Percentiles rank a stretch among this genome's conserved stretches.
These are phyloP conservation scores for Blastobotrys indianensis DNA, from an alignment of 1,139 yeast genomes.

Conservation along the genomic window DNA sequence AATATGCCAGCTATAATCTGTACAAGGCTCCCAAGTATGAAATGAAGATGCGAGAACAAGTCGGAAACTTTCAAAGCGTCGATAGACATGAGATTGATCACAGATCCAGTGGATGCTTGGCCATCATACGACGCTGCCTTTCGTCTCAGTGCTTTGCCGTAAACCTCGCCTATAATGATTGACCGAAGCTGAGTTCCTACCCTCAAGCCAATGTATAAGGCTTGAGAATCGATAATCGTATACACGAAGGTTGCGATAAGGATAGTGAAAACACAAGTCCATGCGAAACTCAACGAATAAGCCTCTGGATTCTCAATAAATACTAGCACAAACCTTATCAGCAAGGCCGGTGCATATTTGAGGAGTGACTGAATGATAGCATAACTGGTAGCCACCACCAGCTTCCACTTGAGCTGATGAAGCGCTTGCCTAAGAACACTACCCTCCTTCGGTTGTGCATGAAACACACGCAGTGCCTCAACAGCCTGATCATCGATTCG, in stretches of 20 bases:
- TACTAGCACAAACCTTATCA: constrained; percentile 9
- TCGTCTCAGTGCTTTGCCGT: constrained; percentile 82
- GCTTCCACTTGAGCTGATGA: neutral
- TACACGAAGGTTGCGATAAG: constrained; percentile 6
- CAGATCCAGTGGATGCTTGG: constrained; percentile 51
- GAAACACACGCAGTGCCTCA: no score
- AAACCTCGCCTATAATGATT: constrained; percentile 76
- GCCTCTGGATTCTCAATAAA: constrained; percentile 5
- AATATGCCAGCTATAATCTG: constrained; percentile 63
- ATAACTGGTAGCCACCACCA: neutral
- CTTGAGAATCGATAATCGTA: constrained; percentile 4
- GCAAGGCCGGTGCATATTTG: constrained; percentile 61
- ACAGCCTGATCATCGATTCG: neutral
- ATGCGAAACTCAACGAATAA: constrained; percentile 4
- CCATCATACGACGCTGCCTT: constrained; percentile 44
- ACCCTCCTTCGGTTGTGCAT: no score
- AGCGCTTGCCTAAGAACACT: neutral
- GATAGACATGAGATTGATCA: constrained; percentile 89
- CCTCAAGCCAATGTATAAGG: constrained; percentile 72
- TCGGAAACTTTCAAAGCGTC: constrained; percentile 91
- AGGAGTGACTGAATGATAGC: constrained; percentile 20
- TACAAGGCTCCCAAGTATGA: constrained; percentile 62
- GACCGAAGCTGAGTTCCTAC: constrained; percentile 83
- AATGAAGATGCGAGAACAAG: constrained; percentile 80
- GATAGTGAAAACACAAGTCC: constrained; percentile 3